These are phyloP conservation scores for Fusarium anguioides DNA, from an alignment of 2,329 filamentous ascomycete genomes.

Conservation along the genomic window DNA sequence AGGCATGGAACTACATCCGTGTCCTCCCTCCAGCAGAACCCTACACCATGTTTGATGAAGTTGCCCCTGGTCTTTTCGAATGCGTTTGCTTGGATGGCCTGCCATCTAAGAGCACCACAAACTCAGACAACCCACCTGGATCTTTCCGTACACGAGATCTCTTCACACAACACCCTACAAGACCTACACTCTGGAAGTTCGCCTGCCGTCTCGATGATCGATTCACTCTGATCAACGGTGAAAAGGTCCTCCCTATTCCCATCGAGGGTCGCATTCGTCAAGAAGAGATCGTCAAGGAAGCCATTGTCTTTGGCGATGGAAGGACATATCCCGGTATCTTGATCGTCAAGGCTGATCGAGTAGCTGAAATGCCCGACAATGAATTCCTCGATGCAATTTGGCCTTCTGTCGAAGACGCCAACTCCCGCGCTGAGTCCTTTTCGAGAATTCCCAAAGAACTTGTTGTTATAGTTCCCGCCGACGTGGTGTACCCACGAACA, in stretches of 20 bases:
- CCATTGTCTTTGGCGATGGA: conserved; percentile 67
- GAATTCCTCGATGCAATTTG: conserved; percentile 61
- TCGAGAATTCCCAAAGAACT: conserved; percentile 64
- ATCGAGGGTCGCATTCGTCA: conserved; percentile 66
- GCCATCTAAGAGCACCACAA: conserved; percentile 49
- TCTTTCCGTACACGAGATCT: conserved; percentile 59
- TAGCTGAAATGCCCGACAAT: conserved; percentile 53
- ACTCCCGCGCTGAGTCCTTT: conserved; percentile 62
- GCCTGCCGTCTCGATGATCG: conserved; percentile 58
- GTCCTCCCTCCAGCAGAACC: conserved; percentile 46
- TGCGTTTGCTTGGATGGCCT: conserved; percentile 53
- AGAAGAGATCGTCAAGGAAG: conserved; percentile 64
- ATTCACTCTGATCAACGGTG: conserved; percentile 59
- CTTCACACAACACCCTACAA: conserved; percentile 55
- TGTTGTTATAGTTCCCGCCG: conserved; percentile 59
- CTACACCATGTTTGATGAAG: conserved; percentile 45
- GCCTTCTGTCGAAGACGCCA: conserved; percentile 63
- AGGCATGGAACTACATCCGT: conserved; percentile 48
- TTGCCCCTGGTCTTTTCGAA: conserved; percentile 50
- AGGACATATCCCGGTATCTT: conserved; percentile 64
- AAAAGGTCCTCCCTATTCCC: conserved; percentile 59
- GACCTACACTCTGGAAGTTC: conserved; percentile 58
- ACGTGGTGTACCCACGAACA: conserved; percentile 59
- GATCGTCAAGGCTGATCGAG: conserved; percentile 61
- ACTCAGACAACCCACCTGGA: conserved; percentile 56